A percentile compares a stretch with the other conserved stretches of the same genome.
phyloP scores from a whole-genome alignment of 225 moss, liverwort and hornwort species.

The Antitrichia curtipendula region DNA sequence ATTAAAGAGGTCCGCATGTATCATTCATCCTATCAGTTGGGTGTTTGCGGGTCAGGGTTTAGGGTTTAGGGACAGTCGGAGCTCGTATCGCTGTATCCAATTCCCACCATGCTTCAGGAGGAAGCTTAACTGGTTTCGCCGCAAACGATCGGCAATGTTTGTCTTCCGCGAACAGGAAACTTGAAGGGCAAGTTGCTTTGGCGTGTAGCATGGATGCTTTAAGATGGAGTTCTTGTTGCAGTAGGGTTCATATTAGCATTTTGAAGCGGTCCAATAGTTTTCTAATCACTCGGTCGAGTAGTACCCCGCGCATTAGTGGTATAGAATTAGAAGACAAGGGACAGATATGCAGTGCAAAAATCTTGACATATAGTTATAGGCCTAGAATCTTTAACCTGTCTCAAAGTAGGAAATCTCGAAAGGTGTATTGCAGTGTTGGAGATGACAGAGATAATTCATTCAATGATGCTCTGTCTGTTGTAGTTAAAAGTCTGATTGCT shows the following conservation, averaged over 20 bases:
- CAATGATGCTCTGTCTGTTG: conserved; percentile 32
- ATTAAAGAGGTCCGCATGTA: background rate
- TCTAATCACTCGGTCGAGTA: background rate
- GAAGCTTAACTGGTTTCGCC: background rate
- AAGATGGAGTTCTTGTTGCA: background rate
- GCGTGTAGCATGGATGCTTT: conserved; percentile 1
- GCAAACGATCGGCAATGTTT: background rate
- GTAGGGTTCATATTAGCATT: background rate
- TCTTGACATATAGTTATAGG: background rate
- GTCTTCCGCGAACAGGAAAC: background rate
- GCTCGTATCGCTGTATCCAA: background rate
- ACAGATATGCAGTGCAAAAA: background rate
- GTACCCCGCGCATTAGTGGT: background rate
- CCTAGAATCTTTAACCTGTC: background rate
- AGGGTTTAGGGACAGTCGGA: background rate
- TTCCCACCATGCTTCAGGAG: background rate
- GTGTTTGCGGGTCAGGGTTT: background rate
- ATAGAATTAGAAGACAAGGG: background rate
- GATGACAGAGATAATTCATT: background rate
- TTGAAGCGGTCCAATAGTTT: background rate
- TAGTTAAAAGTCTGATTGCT: conserved; percentile 35
- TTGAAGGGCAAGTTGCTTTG: background rate
- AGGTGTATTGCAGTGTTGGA: background rate
- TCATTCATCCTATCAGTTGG: background rate
- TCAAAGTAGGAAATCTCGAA: background rate